Evolutionary conservation across 202 grass and related monocot species (phyloP).

Genomic region (Cymbopogon flexuosus): DNA sequence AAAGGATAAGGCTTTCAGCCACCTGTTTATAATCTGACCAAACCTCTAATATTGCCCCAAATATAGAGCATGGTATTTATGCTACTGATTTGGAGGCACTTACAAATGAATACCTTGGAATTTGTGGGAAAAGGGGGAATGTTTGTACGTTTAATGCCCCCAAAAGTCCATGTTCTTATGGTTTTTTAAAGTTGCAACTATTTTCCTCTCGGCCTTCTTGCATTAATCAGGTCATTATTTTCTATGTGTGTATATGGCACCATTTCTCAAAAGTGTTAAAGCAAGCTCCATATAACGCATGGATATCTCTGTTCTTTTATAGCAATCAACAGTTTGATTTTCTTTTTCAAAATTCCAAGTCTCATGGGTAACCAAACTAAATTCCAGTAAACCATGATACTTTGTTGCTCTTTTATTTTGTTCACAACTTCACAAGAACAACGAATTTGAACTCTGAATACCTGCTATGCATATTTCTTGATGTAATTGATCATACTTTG

Average conservation of each 20-base stretch:
- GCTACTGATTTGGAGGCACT: slow-evolving; percentile 5
- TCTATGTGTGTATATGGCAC: neutral
- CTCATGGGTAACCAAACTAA: neutral
- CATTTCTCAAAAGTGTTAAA: neutral
- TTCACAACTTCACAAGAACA: slow-evolving; percentile 2
- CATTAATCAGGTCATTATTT: slow-evolving; percentile 17
- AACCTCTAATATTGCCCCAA: neutral
- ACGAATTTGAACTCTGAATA: neutral
- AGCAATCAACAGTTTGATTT: neutral
- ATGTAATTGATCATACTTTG: slow-evolving; percentile 2
- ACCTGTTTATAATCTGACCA: slow-evolving; percentile 23
- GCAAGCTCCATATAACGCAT: neutral
- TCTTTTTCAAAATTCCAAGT: neutral
- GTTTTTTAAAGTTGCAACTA: neutral
- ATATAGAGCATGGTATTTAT: neutral
- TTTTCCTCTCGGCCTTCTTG: neutral
- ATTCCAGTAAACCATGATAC: neutral
- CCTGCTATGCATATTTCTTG: neutral
- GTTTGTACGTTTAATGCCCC: neutral
- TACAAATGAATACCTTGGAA: slow-evolving; percentile 10
- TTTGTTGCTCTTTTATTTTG: neutral
- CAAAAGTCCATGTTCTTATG: slow-evolving; percentile 12
- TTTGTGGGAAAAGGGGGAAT: neutral
- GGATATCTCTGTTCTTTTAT: neutral
- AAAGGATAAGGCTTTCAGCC: neutral